Conservation (phyloP, 106 monocot genomes). For the Phalaenopsis aphrodite region DNA sequence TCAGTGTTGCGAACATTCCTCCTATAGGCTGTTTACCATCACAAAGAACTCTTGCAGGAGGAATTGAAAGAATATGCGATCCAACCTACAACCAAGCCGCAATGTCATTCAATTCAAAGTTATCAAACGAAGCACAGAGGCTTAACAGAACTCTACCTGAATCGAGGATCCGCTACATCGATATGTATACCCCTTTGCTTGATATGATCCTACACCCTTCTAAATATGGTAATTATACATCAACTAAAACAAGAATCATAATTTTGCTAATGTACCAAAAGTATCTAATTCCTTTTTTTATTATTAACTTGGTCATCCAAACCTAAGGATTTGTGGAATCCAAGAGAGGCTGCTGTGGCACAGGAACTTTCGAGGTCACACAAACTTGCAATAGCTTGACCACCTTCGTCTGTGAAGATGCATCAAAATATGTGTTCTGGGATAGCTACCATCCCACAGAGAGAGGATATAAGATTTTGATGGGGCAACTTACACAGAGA, state of each 20-base stretch:
- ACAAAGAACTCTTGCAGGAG: constrained; percentile 43
- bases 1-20: constrained; percentile 29
- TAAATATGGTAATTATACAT: constrained; percentile 41
- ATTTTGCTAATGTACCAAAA: neutral
- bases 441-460: constrained; percentile 41
- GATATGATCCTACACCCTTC: constrained; percentile 35
- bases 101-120: constrained; percentile 24
- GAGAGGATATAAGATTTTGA: constrained; percentile 24
- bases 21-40: constrained; percentile 42
- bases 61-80: constrained; percentile 34
- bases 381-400: constrained; percentile 29
- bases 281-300: neutral
- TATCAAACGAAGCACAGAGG: constrained; percentile 18
- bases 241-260: neutral
- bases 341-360: constrained; percentile 42
- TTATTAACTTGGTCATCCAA: neutral
- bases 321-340: constrained; percentile 31
- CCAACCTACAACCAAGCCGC: constrained; percentile 37
- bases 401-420: constrained; percentile 20
- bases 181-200: constrained; percentile 35
- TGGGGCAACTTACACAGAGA: constrained; percentile 12
- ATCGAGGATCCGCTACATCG: constrained; percentile 27
- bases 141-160: constrained; percentile 14
- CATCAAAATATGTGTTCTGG: constrained; percentile 34
- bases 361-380: constrained; percentile 26